Base-by-base conservation (phyloP, 495 filamentous ascomycete genomes). In the Neurospora sp. region DNA sequence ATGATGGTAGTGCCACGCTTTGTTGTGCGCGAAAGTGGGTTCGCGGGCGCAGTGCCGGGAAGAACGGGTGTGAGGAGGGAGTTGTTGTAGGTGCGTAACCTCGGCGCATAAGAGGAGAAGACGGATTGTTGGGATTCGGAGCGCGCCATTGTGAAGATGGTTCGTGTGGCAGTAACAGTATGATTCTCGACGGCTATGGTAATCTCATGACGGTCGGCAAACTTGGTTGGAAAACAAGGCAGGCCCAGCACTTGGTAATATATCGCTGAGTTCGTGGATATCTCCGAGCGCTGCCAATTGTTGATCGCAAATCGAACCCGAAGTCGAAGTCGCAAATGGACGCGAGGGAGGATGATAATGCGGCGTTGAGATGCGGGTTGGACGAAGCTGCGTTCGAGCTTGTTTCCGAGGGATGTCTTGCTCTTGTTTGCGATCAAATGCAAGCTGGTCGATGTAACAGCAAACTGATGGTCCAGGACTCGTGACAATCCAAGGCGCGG, bases 1-100 rank as follows among this genome's bases (percentile, higher is more conserved):
- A 98, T 94, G 61, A 94, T 93, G 45, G 93, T 93, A 3, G 96
- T 98, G 44, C 96, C 96, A 79, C 96, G 92, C 83, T 99, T 99
- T 22, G 96, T 98, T 22, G 94, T 97, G 77, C 95, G 89, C 73
- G 92, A 86, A 22, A 89, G 84, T 9, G 93, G 91, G 37, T 88
- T 90, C 27, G 84, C 84, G 73, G 90, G 86, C 73, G 85, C 83
- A 38, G 85, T 81, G 35, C 89, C 88, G 74, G 90, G 92, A 70
- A 95, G 88, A 72, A 97, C 89, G 40, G 96, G 95, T 12, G 94
- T 92, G 71, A 98, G 88, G 73, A 99, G 89, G 73, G 96, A 92
- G 83, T 98, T 98, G 74, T 90, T 92, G 84, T 94, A 99, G 70
- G 91, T 90, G 81, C 94, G 92, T 78, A 99, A 83, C 75, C 96